phyloP scores from a whole-genome alignment of 257 asterid genomes.

The Penstemon davidsonii region DNA sequence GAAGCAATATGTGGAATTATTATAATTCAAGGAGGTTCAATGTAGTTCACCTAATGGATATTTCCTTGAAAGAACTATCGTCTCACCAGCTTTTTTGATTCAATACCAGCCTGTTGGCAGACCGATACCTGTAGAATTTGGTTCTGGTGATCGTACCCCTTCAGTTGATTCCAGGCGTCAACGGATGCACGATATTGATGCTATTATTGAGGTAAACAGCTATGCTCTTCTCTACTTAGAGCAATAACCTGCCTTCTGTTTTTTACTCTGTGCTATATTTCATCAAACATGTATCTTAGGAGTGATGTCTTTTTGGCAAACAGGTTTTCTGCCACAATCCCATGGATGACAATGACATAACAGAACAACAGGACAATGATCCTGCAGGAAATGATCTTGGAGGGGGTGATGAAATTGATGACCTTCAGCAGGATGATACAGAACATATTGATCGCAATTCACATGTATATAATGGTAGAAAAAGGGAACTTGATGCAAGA shows the following conservation, averaged over 20 bases:
- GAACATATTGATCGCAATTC: slow-evolving; percentile 41
- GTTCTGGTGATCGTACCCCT: slow-evolving; percentile 87
- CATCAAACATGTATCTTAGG: neutral
- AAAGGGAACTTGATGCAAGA: slow-evolving; percentile 48
- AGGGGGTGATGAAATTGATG: slow-evolving; percentile 58
- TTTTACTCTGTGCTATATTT: neutral
- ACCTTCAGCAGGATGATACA: slow-evolving; percentile 44
- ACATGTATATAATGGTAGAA: slow-evolving; percentile 44
- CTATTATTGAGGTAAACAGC: slow-evolving; percentile 69
- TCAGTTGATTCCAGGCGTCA: slow-evolving; percentile 87
- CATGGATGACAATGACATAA: slow-evolving; percentile 51
- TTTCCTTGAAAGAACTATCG: neutral
- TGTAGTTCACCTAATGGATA: slow-evolving; percentile 1
- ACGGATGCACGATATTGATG: slow-evolving; percentile 78
- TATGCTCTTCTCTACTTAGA: slow-evolving; percentile 23
- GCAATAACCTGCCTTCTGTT: slow-evolving; percentile 4
- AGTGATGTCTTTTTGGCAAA: slow-evolving; percentile 31
- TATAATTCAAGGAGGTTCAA: neutral
- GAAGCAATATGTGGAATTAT: neutral
- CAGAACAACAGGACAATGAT: slow-evolving; percentile 53
- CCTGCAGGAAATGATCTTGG: slow-evolving; percentile 35
- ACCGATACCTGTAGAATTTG: slow-evolving; percentile 91
- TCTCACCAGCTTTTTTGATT: slow-evolving; percentile 34
- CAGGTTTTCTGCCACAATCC: slow-evolving; percentile 76
- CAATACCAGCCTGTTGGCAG: slow-evolving; percentile 76